These are phyloP conservation scores for Brassica cretica DNA, from an alignment of 345 rosid genomes.

Conservation along the genomic window DNA sequence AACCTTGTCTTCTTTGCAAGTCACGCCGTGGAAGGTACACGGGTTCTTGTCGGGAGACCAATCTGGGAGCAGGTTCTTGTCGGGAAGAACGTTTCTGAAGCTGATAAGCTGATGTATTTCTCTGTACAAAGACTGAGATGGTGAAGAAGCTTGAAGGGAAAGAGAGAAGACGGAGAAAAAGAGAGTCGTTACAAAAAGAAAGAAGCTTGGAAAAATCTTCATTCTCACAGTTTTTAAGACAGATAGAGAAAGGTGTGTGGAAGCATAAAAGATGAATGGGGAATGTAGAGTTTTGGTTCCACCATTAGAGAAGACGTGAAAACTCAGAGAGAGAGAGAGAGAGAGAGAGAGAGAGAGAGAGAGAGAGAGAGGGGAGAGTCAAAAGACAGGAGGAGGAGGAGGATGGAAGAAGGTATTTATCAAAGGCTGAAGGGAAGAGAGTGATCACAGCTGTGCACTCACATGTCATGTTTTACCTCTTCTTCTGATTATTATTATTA, in stretches of 20 bases:
- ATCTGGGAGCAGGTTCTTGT: conserved; percentile 50
- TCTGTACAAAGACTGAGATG: conserved; percentile 31
- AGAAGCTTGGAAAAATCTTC: conserved; percentile 36
- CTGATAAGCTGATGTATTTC: conserved; percentile 54
- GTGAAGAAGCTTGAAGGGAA: conserved; percentile 21
- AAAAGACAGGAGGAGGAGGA: conserved; percentile 41
- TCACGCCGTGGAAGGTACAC: conserved; percentile 65
- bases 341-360: not conserved
- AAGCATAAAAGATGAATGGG: conserved; percentile 3
- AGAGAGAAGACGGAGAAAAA: conserved; percentile 24
- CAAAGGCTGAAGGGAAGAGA: conserved; percentile 44
- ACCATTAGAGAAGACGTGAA: conserved; percentile 51
- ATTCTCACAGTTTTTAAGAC: conserved; percentile 17
- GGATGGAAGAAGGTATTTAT: conserved; percentile 58
- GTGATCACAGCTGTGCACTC: conserved; percentile 78
- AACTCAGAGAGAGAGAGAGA: conserved; percentile 23
- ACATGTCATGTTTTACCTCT: conserved; percentile 79
- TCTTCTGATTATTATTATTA: conserved; percentile 28
- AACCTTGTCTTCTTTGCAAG: conserved; percentile 59
- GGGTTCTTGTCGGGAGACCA: conserved; percentile 68
- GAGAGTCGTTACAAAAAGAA: conserved; percentile 21
- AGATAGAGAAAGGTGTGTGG: not conserved
- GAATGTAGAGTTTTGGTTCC: conserved; percentile 43
- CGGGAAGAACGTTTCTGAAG: conserved; percentile 57
- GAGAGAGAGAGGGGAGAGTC: conserved; percentile 8